Evolutionary conservation across 345 rosid genomes (phyloP).

Genomic region (Ceriops tagal): DNA sequence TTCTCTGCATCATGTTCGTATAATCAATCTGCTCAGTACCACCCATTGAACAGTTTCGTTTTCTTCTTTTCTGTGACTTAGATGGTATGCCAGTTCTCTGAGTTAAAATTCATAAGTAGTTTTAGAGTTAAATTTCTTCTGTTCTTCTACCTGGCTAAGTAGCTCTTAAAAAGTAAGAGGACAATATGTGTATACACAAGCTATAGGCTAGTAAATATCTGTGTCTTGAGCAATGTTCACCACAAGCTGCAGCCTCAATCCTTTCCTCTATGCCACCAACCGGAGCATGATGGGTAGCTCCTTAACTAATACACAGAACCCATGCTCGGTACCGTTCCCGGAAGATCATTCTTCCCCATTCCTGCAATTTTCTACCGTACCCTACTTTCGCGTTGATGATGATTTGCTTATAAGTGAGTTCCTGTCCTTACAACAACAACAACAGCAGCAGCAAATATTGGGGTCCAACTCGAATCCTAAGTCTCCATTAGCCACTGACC

Average conservation of each 20-base stretch:
- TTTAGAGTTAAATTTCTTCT: not conserved
- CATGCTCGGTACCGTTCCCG: constrained; percentile 4
- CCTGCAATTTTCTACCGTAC: constrained; percentile 22
- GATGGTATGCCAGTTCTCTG: not conserved
- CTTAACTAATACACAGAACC: constrained; percentile 15
- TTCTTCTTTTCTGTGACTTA: not conserved
- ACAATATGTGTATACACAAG: no score
- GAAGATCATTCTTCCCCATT: constrained; percentile 22
- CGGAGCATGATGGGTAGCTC: constrained; percentile 12
- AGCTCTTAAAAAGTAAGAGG: constrained; percentile 5
- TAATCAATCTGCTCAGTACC: not conserved
- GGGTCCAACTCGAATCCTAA: constrained; percentile 4
- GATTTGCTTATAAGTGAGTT: constrained; percentile 22
- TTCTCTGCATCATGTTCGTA: not conserved
- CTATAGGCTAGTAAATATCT: no score
- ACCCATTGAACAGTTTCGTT: no score
- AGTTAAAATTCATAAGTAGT: not conserved
- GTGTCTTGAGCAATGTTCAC: constrained; percentile 16
- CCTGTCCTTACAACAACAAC: constrained; percentile 10
- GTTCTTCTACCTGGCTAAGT: not conserved
- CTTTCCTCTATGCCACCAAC: constrained; percentile 13
- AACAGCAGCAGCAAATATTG: constrained; percentile 12
- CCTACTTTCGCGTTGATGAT: constrained; percentile 14
- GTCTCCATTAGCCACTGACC: not conserved
- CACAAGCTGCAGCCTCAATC: constrained; percentile 12